phyloP scores from a whole-genome alignment of 306 rosid genomes.

The Prosopis cineraria region DNA sequence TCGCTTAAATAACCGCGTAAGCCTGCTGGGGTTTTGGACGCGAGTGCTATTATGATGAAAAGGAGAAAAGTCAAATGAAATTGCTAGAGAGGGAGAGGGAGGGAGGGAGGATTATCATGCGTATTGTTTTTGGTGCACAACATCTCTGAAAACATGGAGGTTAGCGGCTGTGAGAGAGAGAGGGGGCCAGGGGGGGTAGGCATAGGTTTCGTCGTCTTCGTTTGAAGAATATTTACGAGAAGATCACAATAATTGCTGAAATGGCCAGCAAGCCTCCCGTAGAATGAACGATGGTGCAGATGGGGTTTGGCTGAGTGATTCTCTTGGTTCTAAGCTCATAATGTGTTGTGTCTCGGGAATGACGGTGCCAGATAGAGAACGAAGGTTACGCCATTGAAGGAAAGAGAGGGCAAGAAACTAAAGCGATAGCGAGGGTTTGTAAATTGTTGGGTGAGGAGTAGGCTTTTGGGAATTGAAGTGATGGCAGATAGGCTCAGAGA shows the following conservation, averaged over 20 bases:
- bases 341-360: conserved; percentile 70
- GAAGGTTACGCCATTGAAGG: conserved; percentile 47
- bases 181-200: background rate
- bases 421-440: conserved; percentile 51
- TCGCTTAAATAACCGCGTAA: background rate
- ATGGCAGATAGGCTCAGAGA: conserved; percentile 50
- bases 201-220: conserved; percentile 42
- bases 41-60: conserved; percentile 11
- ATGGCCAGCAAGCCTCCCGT: conserved; percentile 8
- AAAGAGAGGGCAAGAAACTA: conserved; percentile 47
- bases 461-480: conserved; percentile 92
- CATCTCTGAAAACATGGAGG: conserved; percentile 94
- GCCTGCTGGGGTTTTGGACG: background rate
- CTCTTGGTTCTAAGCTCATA: conserved; percentile 26
- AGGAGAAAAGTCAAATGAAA: conserved; percentile 41
- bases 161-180: conserved; percentile 55
- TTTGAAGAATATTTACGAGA: conserved; percentile 32
- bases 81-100: conserved; percentile 36
- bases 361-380: conserved; percentile 43
- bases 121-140: conserved; percentile 87
- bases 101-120: conserved; percentile 66
- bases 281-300: conserved; percentile 37
- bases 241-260: conserved; percentile 44
- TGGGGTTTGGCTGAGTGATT: background rate
- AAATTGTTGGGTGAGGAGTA: conserved; percentile 70